Evolutionary conservation across 768 basidiomycete species (phyloP).

Genomic region (Pisolithus sp.): DNA sequence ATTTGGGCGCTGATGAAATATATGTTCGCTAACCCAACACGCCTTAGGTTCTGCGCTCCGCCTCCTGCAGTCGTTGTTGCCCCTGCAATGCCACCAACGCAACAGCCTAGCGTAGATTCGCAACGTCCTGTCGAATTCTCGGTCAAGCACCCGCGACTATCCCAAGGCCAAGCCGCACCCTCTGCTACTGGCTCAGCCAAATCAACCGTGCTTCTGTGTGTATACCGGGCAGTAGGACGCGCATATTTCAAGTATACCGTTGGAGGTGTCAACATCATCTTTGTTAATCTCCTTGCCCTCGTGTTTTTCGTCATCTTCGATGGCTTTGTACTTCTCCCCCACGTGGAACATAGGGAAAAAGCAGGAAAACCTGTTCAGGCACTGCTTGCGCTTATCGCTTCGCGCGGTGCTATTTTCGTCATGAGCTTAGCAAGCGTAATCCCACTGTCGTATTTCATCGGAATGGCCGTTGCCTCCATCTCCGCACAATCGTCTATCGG

Average conservation of each 20-base stretch:
- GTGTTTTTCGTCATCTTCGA: slow-evolving; percentile 97
- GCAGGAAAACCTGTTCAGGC: slow-evolving; percentile 53
- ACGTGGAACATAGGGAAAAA: slow-evolving; percentile 55
- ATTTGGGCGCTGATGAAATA: slow-evolving; percentile 91
- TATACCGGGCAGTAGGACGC: slow-evolving; percentile 82
- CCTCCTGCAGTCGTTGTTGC: slow-evolving; percentile 59
- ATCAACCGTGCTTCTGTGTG: slow-evolving; percentile 90
- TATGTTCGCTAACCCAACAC: slow-evolving; percentile 70
- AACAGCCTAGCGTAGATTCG: slow-evolving; percentile 1
- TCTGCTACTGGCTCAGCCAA: slow-evolving; percentile 58
- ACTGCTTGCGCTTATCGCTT: slow-evolving; percentile 63
- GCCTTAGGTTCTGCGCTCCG: slow-evolving; percentile 89
- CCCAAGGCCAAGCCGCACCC: slow-evolving; percentile 87
- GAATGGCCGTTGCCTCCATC: slow-evolving; percentile 98
- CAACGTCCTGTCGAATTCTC: slow-evolving; percentile 43
- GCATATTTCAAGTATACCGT: slow-evolving; percentile 99
- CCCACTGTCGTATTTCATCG: slow-evolving; percentile 97
- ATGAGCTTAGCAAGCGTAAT: slow-evolving; percentile 87
- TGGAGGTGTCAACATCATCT: slow-evolving; percentile 96
- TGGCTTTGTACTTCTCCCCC: slow-evolving; percentile 72
- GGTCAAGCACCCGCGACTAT: slow-evolving; percentile 66
- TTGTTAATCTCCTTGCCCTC: slow-evolving; percentile 88
- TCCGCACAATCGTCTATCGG: slow-evolving; percentile 98
- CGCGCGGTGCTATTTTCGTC: slow-evolving; percentile 75
- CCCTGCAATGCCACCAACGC: slow-evolving; percentile 21